Percentiles rank a stretch among this genome's conserved stretches.
phyloP scores from a whole-genome alignment of 495 filamentous ascomycete genomes.

The Penicillium psychrofluorescens region DNA sequence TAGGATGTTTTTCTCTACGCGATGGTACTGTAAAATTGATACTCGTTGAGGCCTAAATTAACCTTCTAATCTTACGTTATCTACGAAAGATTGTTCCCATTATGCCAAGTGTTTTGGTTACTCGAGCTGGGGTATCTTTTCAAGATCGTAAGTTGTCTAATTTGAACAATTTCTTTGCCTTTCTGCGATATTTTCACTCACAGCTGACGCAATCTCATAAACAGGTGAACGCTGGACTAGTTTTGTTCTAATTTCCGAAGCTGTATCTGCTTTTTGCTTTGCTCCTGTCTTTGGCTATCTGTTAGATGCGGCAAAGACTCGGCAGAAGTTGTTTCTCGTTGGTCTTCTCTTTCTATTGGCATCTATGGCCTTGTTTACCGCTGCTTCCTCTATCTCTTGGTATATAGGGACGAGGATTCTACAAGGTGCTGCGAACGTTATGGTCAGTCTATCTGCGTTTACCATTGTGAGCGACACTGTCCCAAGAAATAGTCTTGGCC shows the following conservation, averaged over 20 bases:
- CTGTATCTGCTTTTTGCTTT: constrained; percentile 8
- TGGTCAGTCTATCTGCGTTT: constrained; percentile 62
- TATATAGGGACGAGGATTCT: constrained; percentile 57
- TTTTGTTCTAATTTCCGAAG: constrained; percentile 11
- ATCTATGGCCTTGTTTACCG: constrained; percentile 57
- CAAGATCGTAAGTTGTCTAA: constrained; percentile 11
- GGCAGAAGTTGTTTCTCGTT: constrained; percentile 56
- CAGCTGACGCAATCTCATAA: background rate
- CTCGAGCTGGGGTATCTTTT: constrained; percentile 9
- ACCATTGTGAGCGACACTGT: constrained; percentile 69
- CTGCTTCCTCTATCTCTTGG: constrained; percentile 52
- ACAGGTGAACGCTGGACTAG: constrained; percentile 16
- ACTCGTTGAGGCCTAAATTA: background rate
- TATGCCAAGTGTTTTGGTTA: constrained; percentile 13
- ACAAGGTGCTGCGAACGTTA: constrained; percentile 61
- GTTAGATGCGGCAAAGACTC: constrained; percentile 9
- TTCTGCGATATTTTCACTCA: background rate
- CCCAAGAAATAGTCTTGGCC: constrained; percentile 48
- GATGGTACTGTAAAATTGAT: constrained; percentile 6
- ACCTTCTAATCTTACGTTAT: background rate
- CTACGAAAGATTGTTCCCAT: constrained; percentile 15
- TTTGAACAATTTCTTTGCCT: background rate
- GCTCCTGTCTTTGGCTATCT: constrained; percentile 11
- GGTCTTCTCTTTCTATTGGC: constrained; percentile 57
- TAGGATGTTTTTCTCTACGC: constrained; percentile 13